Evolutionary conservation across 176 grass and related monocot genomes (phyloP), one percentile per base, ranked within the genome.

Genomic region (Triticum timopheevii): DNA sequence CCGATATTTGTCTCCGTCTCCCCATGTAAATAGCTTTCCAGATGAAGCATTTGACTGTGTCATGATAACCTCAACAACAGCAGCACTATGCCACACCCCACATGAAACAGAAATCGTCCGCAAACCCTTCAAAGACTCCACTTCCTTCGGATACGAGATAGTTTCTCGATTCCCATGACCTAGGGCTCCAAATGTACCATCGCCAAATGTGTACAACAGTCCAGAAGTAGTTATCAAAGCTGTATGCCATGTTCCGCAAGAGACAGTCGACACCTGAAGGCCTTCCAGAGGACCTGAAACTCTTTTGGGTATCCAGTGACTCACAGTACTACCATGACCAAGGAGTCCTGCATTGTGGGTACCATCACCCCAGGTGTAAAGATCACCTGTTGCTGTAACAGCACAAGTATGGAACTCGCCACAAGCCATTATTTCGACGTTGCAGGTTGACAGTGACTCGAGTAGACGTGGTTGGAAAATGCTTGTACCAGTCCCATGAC

Each of bases 281-380:
- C 94, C 92, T 34, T 99, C 97, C 59, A 99, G 73, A 42, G 90
- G 92, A 38, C 97, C 97, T 73, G 94, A 90, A 85, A 99, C 94
- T 91, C 97, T 90, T 92, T 94, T 99, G 0, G 97, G 97, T 24
- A 99, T 90, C 97, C 97, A 99, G 72, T 99, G 97, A 80, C 97
- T 94, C 54, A 94, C 86, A 3, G 92, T 93, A 68, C 85, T 99
- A 38, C 97, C 97, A 91, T 99, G 94, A 1, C 50, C 97, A 86
- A 99, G 93, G 63, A 99, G 89, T 8, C 97, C 97, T 4, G 94
- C 90, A 73, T 99, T 99, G 87, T 99, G 87, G 66, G 87, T 89
- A 70, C 97, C 97, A 78, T 99, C 97, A 68, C 97, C 97, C 97
- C 97, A 99, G 42, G 97, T 99, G 90, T 96, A 99, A 81, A 99